A percentile compares a stretch with the other conserved stretches of the same genome.
Evolutionary conservation across 129 eudicot genomes (phyloP).

Genomic region (Sambucus nigra): DNA sequence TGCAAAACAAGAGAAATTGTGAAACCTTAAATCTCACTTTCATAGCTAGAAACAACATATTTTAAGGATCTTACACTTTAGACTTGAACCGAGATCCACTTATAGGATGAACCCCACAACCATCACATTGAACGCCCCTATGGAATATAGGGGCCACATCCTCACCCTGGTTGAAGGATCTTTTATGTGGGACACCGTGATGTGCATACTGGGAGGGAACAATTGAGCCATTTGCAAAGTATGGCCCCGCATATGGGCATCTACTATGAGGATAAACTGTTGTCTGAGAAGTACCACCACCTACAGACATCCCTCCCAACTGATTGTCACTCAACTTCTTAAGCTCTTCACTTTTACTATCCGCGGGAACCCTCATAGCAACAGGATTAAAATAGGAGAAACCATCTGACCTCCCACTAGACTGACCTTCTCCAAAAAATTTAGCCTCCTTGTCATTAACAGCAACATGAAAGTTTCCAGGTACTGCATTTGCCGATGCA

Average conservation of each 20-base stretch:
- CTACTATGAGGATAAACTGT: conserved; percentile 15
- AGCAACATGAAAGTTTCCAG: not conserved
- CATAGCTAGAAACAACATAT: not conserved
- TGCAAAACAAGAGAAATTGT: conserved; percentile 24
- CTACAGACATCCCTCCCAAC: conserved; percentile 12
- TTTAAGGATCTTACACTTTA: conserved; percentile 50
- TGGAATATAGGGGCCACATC: conserved; percentile 42
- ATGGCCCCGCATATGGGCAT: conserved; percentile 44
- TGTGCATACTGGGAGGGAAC: conserved; percentile 16
- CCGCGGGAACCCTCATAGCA: conserved; percentile 4
- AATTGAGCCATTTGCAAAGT: conserved; percentile 18
- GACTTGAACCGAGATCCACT: conserved; percentile 85
- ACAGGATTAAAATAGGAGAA: not conserved
- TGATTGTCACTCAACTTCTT: conserved; percentile 1
- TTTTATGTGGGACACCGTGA: conserved; percentile 24
- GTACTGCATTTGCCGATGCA: not conserved
- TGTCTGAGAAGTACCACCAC: too few species aligned
- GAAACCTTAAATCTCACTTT: not conserved
- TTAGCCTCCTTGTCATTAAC: not conserved
- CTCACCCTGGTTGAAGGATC: conserved; percentile 26
- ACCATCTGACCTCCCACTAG: not conserved
- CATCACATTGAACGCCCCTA: conserved; percentile 80
- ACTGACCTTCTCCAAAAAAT: not conserved
- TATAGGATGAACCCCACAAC: conserved; percentile 78
- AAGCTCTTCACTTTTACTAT: conserved; percentile 12